Evolutionary conservation across 1,139 yeast species (phyloP).

Genomic region (Eremothecium sinecaudum): DNA sequence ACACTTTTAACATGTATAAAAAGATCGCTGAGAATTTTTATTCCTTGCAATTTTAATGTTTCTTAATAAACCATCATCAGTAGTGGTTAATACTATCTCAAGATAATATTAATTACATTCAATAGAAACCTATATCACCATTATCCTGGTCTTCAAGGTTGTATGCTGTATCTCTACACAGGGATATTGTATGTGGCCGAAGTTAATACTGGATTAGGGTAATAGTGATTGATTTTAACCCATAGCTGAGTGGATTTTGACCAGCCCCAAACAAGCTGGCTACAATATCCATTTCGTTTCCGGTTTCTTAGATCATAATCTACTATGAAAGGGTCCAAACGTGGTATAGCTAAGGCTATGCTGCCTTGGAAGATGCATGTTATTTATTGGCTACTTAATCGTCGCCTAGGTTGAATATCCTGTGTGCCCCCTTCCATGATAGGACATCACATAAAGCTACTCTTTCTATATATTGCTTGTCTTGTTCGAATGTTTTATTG

Average conservation of each 20-base stretch:
- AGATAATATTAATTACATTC: constrained; percentile 35
- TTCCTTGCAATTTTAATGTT: constrained; percentile 5
- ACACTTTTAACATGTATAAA: not conserved
- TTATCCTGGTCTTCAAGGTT: constrained; percentile 19
- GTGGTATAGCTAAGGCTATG: constrained; percentile 17
- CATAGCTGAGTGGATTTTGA: constrained; percentile 33
- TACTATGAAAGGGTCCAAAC: constrained; percentile 29
- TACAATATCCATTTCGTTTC: constrained; percentile 65
- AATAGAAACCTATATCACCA: constrained; percentile 45
- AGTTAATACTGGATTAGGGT: constrained; percentile 32
- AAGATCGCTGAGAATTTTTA: not conserved
- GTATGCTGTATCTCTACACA: too few relatives aligned
- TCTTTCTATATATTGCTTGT: not conserved
- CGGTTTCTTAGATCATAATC: constrained; percentile 56
- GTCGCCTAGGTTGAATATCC: constrained; percentile 30
- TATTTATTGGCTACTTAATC: constrained; percentile 28
- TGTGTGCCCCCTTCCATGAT: constrained; percentile 32
- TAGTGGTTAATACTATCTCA: constrained; percentile 36
- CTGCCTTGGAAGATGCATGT: constrained; percentile 31
- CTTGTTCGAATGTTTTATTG: too few relatives aligned
- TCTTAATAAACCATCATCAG: constrained; percentile 31
- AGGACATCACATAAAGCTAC: constrained; percentile 24
- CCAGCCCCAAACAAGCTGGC: constrained; percentile 37
- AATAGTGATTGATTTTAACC: constrained; percentile 28
- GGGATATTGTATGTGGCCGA: not conserved